Conservation (phyloP, 2,329 filamentous ascomycete species). For the Neopestalotiopsis sp. region DNA sequence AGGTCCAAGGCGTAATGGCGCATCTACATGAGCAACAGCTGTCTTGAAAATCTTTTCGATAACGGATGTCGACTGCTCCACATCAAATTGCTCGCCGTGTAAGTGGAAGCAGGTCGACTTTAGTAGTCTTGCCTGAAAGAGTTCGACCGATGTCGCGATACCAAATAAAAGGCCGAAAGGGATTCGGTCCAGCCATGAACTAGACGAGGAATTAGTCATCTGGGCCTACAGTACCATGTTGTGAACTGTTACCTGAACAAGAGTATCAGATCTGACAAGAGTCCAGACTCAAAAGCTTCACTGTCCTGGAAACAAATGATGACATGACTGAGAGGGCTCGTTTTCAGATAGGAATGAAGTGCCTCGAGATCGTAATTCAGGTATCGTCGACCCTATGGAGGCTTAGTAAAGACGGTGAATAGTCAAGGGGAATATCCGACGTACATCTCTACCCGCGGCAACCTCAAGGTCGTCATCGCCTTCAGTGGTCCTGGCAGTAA, state of each 20-base stretch:
- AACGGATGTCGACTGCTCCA: conserved; percentile 73
- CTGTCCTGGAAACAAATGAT: conserved; percentile 81
- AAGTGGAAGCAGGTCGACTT: conserved; percentile 72
- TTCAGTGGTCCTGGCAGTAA: conserved; percentile 51
- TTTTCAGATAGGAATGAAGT: conserved; percentile 64
- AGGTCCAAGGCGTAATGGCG: conserved; percentile 67
- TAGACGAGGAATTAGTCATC: conserved; percentile 18
- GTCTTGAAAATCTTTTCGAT: conserved; percentile 75
- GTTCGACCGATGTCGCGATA: conserved; percentile 80
- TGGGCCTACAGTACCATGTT: background rate
- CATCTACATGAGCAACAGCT: conserved; percentile 63
- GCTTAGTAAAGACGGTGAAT: conserved; percentile 23
- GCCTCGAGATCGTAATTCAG: conserved; percentile 82
- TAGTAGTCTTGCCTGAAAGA: conserved; percentile 76
- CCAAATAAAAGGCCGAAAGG: conserved; percentile 80
- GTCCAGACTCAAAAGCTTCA: conserved; percentile 76
- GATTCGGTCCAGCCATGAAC: conserved; percentile 75
- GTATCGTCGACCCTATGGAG: conserved; percentile 62
- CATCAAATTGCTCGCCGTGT: conserved; percentile 76
- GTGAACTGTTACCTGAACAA: conserved; percentile 64
- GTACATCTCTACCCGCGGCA: conserved; percentile 52
- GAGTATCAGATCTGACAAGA: conserved; percentile 75
- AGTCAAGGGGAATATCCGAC: background rate
- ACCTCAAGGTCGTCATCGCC: conserved; percentile 62
- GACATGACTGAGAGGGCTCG: conserved; percentile 61